Evolutionary conservation across 345 rosid genomes (phyloP), one percentile per base, ranked within the genome.

Genomic region (Garcia nutans): DNA sequence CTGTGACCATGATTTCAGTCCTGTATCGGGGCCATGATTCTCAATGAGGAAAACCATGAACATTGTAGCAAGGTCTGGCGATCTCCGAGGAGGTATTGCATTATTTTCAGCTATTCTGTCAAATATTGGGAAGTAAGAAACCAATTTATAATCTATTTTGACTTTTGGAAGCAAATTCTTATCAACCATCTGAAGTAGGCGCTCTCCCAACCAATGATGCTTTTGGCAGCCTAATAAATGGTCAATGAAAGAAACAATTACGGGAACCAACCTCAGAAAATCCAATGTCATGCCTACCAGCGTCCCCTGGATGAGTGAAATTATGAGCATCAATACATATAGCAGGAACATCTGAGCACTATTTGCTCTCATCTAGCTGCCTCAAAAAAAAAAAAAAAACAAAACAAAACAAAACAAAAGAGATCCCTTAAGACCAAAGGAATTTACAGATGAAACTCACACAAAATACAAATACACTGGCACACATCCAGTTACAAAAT

Each of bases 161-260:
- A 90, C 87, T 85, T 88, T 89, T 26, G 93, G 87, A 83, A 90
- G 93, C 79, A 95, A 77, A 63, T 73, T 77, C 84, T 89, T 87
- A 74, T 96, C 94, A 52, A 90, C 60, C 73, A 84, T 89, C 87
- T 90, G 94, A 73, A 96, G 97, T 74, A 92, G 75, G 76, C 89
- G 71, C 87, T 93, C 96, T 77, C 96, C 99, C 84, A 93, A 77
- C 91, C 90, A 85, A 54, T 74, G 76, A 82, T 96, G 98, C 87
- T 86, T 93, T 81, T 72, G 80, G 83, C 98, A 93, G 79, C 84
- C 76, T 76, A 90, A 79, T 76, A 95, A 84, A 70, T 97, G 91
- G 64, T 90, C 88, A 70, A 87, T 42, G 68, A 91, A 87, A 80
- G 89, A 82, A 70, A 90, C 96, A 77, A 87, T 76, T 49, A 91